phyloP scores from a whole-genome alignment of 1,284 basidiomycete species.

The Mycena citricolor region DNA sequence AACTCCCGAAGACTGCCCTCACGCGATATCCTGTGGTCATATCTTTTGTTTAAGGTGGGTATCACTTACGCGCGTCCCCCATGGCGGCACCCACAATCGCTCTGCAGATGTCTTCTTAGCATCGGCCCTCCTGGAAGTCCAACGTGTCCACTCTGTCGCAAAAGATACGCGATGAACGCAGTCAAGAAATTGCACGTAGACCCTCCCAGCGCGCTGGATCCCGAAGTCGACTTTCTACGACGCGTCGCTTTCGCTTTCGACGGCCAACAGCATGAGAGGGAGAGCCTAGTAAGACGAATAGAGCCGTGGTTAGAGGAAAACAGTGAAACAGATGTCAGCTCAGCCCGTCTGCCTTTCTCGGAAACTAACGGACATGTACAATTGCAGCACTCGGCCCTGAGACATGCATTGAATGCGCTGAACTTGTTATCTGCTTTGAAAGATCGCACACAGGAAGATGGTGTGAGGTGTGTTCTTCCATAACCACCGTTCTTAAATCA shows the following conservation, averaged over 20 bases:
- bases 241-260: slow-evolving; percentile 49
- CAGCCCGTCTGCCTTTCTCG: too few species aligned
- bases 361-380: too few species aligned
- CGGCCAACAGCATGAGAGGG: slow-evolving; percentile 41
- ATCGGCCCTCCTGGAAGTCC: slow-evolving; percentile 50
- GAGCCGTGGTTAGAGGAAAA: slow-evolving; percentile 44
- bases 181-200: slow-evolving; percentile 65
- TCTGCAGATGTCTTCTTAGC: slow-evolving; percentile 47
- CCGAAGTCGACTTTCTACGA: slow-evolving; percentile 41
- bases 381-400: too few species aligned
- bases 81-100: slow-evolving; percentile 6
- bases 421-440: too few species aligned
- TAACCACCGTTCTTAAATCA: too few species aligned
- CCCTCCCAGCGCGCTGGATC: slow-evolving; percentile 36
- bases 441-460: too few species aligned
- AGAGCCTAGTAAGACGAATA: slow-evolving; percentile 44
- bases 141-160: slow-evolving; percentile 65
- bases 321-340: slow-evolving; percentile 29
- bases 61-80: slow-evolving; percentile 10
- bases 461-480: too few species aligned
- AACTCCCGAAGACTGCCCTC: slow-evolving; percentile 46
- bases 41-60: slow-evolving; percentile 65
- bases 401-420: too few species aligned
- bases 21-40: slow-evolving; percentile 69
- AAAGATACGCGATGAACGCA: slow-evolving; percentile 49